Base-by-base conservation (phyloP, 2,329 filamentous ascomycete genomes). In the Phoma herbarum region DNA sequence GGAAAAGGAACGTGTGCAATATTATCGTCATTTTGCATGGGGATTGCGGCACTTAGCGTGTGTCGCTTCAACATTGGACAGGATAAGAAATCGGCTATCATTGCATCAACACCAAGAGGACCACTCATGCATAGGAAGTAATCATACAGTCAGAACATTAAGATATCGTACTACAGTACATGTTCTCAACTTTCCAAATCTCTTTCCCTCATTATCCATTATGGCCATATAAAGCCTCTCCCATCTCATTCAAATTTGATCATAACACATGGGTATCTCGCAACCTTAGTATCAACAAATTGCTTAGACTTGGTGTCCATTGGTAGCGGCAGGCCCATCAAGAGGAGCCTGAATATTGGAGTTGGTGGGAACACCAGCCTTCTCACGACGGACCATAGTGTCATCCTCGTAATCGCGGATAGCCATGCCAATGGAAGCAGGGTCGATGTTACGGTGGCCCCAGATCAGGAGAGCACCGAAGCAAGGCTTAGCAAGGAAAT, bases 391-490 rank as follows among this genome's bases (percentile, higher is more conserved):
- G 1, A 68, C 58, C 2, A 62, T 18, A 7, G 57, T 56, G 57
- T 79, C 78, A 51, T 78, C 75, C 33, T 79, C 75, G 66, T 83
- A 84, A 62, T 83, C 81, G 53, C 75, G 73, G 57, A 84, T 82
- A 33, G 75, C 64, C 18, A 88, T 78, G 7, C 87, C 87, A 12
- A 90, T 78, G 14, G 80, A 76, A 5, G 79, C 76, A 10, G 86
- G 84, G 44, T 86, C 83, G 49, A 90, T 89, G 63, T 84, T 85
- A 45, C 85, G 81, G 72, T 90, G 88, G 1, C 86, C 86, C 77
- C 79, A 86, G 48, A 91, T 77, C 1, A 91, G 80, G 0, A 89
- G 69, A 12, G 80, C 78, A 16, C 86, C 85, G 63, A 90, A 90
- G 9, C 84, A 79, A 0, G 86, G 86, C 77, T 90, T 90, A 7